Conservation (phyloP, 805 yeast species). For the Candida coleopterorum region DNA sequence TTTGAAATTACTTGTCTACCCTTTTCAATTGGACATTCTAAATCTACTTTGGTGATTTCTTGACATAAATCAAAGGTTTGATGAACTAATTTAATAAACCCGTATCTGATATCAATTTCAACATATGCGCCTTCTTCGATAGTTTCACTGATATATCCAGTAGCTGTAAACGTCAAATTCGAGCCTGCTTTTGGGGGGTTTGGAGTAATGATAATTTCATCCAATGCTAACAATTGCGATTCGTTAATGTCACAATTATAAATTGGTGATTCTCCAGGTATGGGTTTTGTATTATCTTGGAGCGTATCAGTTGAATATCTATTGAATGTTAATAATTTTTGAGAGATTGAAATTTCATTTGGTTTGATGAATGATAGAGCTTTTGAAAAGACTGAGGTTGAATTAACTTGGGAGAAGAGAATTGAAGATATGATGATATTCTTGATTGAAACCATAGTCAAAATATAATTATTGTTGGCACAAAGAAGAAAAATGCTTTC, state of each 20-base stretch:
- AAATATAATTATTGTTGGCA: neutral
- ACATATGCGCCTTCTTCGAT: conserved; percentile 88
- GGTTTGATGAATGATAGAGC: conserved; percentile 2
- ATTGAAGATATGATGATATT: conserved; percentile 10
- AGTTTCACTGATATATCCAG: conserved; percentile 52
- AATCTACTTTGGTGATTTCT: conserved; percentile 73
- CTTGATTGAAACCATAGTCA: conserved; percentile 19
- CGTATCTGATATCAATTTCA: conserved; percentile 89
- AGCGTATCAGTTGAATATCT: neutral
- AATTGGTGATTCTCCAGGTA: conserved; percentile 90
- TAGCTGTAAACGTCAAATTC: conserved; percentile 74
- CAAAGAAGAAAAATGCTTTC: neutral
- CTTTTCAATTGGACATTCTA: conserved; percentile 74
- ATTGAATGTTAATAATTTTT: conserved; percentile 1
- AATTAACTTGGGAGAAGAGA: conserved; percentile 3
- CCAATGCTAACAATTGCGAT: conserved; percentile 61
- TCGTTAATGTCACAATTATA: conserved; percentile 64
- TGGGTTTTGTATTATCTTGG: conserved; percentile 42
- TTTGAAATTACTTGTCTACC: conserved; percentile 68
- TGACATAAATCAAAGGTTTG: conserved; percentile 94
- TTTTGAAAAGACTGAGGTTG: conserved; percentile 4
- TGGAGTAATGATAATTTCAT: conserved; percentile 60
- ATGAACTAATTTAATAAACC: conserved; percentile 81
- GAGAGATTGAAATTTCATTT: neutral
- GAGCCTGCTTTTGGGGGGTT: conserved; percentile 88